Evolutionary conservation across 2,329 filamentous ascomycete species (phyloP), one percentile per base, ranked within the genome.

Genomic region (Chaetomiaceae sp.): DNA sequence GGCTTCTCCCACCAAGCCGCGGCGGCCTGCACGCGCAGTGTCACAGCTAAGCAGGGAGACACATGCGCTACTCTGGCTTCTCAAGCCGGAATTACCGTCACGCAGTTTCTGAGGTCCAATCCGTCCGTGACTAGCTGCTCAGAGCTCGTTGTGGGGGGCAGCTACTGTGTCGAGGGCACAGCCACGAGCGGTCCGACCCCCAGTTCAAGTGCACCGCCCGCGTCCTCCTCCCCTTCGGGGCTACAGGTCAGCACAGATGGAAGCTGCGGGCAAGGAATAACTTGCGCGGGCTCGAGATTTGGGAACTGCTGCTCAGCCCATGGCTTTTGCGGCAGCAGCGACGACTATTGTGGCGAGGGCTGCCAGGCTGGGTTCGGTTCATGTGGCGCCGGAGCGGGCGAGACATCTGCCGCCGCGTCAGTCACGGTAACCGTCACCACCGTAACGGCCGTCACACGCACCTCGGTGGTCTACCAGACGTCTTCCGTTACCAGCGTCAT

Each of bases 251-350:
- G 60, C 52, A 34, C 37, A 3, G 60, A 63, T n/a, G 61, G 61
- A 2, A 56, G 36, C n/a, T 63, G 61, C 36, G 61, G 61, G 2
- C 11, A 38, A 0, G 56, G 56, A 1, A 38, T 62, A 1, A 63
- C 61, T 2, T 65, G 63, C 46, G 25, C 40, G 3, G 63, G 63
- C 2, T 61, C 59, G 4, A 41, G 44, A 4, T 62, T 48, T 21
- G 63, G 63, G 8, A 46, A 47, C 40, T 65, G 63, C 40, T 65
- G 63, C 45, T 64, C 62, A 8, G 52, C 49, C 11, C 55, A 59
- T 21, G 62, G 62, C 2, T 65, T 57, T 30, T 65, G 63, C 44
- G 63, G 63, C 5, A 55, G 52, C 29, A 55, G 55, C n/a, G 41
- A 10, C 11, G 59, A 62, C 44, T 61, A 65, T 53, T 65, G 63